Conservation (phyloP, 2,329 filamentous ascomycete genomes). For the Pseudogymnoascus sp. region DNA sequence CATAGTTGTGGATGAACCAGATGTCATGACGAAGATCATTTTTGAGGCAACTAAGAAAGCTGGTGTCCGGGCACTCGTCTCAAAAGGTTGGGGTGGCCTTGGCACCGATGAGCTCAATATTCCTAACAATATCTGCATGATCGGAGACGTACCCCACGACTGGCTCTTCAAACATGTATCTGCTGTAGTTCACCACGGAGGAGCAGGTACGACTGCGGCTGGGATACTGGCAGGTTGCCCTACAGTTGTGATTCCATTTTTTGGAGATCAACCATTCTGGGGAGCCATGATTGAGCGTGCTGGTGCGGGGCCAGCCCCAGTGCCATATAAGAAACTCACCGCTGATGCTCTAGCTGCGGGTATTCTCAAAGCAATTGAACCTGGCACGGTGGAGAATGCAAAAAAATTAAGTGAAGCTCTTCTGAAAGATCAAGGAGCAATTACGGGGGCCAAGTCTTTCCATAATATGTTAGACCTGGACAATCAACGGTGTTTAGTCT, state of each 20-base stretch:
- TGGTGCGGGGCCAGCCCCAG: slow-evolving; percentile 64
- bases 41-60: slow-evolving; percentile 62
- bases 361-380: slow-evolving; percentile 53
- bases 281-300: slow-evolving; percentile 67
- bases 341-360: slow-evolving; percentile 59
- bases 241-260: slow-evolving; percentile 80
- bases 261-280: slow-evolving; percentile 81
- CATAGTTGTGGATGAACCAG: slow-evolving; percentile 72
- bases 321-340: slow-evolving; percentile 62
- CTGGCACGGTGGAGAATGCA: slow-evolving; percentile 51
- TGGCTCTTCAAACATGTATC: slow-evolving; percentile 81
- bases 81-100: slow-evolving; percentile 82
- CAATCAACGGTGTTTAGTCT: slow-evolving; percentile 61
- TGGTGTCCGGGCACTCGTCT: slow-evolving; percentile 72
- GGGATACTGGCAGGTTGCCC: slow-evolving; percentile 76
- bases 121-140: slow-evolving; percentile 74
- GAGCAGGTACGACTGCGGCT: slow-evolving; percentile 80
- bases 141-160: slow-evolving; percentile 81
- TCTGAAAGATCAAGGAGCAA: slow-evolving; percentile 55
- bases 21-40: slow-evolving; percentile 62
- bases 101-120: slow-evolving; percentile 63
- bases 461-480: slow-evolving; percentile 61
- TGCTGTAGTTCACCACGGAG: slow-evolving; percentile 80
- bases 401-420: slow-evolving; percentile 51
- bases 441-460: slow-evolving; percentile 60